These are phyloP conservation scores for Trypanosoma mega DNA, from an alignment of 208 protist species.

Conservation along the genomic window DNA sequence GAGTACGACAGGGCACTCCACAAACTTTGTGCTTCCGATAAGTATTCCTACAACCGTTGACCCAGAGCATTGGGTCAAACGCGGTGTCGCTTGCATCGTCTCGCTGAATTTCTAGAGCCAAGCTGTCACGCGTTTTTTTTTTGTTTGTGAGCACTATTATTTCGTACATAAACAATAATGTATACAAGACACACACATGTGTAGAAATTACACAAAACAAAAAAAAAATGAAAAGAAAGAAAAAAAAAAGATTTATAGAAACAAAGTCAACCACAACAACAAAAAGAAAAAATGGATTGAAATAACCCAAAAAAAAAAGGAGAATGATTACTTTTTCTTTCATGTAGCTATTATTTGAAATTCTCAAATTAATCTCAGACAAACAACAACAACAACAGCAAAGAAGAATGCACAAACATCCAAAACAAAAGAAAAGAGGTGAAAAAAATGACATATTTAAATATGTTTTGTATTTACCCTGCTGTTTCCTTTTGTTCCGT, in stretches of 20 bases:
- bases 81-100: constrained; percentile 90
- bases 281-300: neutral
- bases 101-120: constrained; percentile 79
- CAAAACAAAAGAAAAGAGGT: neutral
- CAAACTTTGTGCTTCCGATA: constrained; percentile 97
- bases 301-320: neutral
- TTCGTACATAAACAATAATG: neutral
- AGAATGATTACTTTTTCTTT: too few relatives aligned
- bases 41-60: constrained; percentile 90
- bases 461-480: constrained; percentile 1
- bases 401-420: neutral
- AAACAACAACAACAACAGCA: too few relatives aligned
- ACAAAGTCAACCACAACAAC: neutral
- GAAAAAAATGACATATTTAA: too few relatives aligned
- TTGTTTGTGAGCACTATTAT: neutral
- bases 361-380: too few relatives aligned
- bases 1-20: constrained; percentile 98
- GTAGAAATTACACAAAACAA: neutral
- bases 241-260: constrained; percentile 1
- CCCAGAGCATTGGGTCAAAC: constrained; percentile 94
- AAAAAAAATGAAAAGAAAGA: neutral
- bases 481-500: neutral
- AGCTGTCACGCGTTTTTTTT: constrained; percentile 9
- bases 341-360: too few relatives aligned
- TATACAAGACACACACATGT: constrained; percentile 1